Conservation (phyloP, 768 basidiomycete genomes). For the Boletus reticuloceps region DNA sequence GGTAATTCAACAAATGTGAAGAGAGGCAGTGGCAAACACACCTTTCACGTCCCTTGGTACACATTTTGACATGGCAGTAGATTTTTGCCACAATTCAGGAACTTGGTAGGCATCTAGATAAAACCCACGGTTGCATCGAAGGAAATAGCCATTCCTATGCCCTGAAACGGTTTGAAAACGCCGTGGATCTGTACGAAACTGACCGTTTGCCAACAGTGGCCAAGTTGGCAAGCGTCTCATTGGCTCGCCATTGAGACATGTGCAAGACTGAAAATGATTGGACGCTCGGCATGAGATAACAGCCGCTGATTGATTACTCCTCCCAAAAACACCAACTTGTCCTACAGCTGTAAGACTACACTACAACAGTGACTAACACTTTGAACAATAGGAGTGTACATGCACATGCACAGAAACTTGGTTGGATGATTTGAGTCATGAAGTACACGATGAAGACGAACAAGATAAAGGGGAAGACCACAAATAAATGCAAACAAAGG, state of each 20-base stretch:
- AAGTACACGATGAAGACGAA: constrained; percentile 7
- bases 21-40: background rate
- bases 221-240: constrained; percentile 3
- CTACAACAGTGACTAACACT: constrained; percentile 27
- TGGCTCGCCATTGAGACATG: background rate
- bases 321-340: constrained; percentile 6
- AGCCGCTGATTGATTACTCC: background rate
- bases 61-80: background rate
- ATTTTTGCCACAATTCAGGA: constrained; percentile 5
- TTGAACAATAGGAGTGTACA: constrained; percentile 27
- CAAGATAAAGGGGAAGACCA: constrained; percentile 5
- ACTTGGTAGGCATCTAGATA: background rate
- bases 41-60: background rate
- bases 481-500: constrained; percentile 20
- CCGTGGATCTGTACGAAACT: constrained; percentile 3
- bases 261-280: background rate
- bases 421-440: constrained; percentile 19
- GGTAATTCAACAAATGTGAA: background rate
- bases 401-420: constrained; percentile 24
- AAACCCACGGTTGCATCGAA: background rate
- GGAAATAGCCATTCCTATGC: background rate
- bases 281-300: background rate
- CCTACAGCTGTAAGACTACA: constrained; percentile 20
- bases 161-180: background rate
- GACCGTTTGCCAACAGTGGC: constrained; percentile 6